Base-by-base conservation (phyloP, 2,329 filamentous ascomycete species). In the Botrytis fragariae region DNA sequence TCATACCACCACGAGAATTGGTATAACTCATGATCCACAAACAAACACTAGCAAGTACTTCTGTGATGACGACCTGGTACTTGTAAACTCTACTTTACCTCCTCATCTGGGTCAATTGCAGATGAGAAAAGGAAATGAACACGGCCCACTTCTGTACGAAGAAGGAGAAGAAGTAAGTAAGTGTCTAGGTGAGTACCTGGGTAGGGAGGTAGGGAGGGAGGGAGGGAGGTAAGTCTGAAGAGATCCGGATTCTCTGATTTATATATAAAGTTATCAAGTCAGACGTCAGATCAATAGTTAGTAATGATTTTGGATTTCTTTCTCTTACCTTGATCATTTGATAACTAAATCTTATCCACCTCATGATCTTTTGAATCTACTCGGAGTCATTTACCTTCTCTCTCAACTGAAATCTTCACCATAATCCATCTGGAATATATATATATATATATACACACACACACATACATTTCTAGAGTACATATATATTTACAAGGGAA, bases 181-280 rank as follows among this genome's bases (percentile, higher is more conserved):
- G 25, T 16, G 48, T 54, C 25, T n/a, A n/a, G 25, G 48, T 51
- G 48, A 51, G 48, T n/a, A 25, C 4, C 10, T 25, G 29, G 25
- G 25, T 63, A 12, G 10, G 25, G n/a, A 54, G 48, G 48, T n/a
- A 54, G 48, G 0, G 9, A 22, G 14, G 48, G 16, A 54, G 48
- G 0, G 9, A 22, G 14, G 25, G 29, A 29, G 12, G n/a, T 57
- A 18, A n/a, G n/a, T n/a, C n/a, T 57, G 12, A 57, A 57, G 51
- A 57, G n/a, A 29, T 57, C 51, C n/a, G 18, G 25, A 63, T 63
- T n/a, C 37, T 63, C 37, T 61, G 51, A 8, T 18, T 8, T 4
- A n/a, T 63, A 51, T 67, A 67, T 67, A 67, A 67, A 67, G 32
- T 51, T 20, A 37, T 67, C 44, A 12, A 51, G 63, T 37, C 45